Percentiles rank a stretch among this genome's conserved stretches.
These are phyloP conservation scores for Eimeria brunetti DNA, from an alignment of 169 alveolate species.

Conservation along the genomic window DNA sequence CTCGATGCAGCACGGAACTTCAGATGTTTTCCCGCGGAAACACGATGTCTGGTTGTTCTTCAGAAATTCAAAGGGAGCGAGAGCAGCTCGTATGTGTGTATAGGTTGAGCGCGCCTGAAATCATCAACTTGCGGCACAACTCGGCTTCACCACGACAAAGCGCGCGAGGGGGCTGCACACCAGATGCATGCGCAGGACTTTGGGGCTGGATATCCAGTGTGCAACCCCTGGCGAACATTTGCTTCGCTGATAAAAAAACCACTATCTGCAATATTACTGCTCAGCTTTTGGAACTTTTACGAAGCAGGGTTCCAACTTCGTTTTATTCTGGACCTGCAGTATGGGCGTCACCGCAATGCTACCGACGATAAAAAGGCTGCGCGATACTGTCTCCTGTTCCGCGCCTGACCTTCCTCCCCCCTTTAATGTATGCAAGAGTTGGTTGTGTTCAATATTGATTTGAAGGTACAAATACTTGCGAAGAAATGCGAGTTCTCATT, in stretches of 20 bases:
- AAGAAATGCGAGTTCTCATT: too few relatives aligned
- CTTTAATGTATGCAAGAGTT: too few relatives aligned
- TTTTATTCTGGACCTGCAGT: not conserved
- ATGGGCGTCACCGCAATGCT: not conserved
- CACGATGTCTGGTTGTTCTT: not conserved
- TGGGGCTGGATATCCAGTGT: not conserved
- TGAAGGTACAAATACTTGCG: too few relatives aligned
- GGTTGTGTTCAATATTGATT: too few relatives aligned
- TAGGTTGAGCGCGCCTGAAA: not conserved
- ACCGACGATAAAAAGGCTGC: not conserved
- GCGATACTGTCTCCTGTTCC: too few relatives aligned
- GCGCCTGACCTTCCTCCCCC: too few relatives aligned
- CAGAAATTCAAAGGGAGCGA: not conserved
- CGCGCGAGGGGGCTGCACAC: slow-evolving; percentile 43
- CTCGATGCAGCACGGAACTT: not conserved
- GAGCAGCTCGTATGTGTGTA: too few relatives aligned
- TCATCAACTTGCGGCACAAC: not conserved
- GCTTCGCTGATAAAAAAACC: not conserved
- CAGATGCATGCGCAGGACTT: slow-evolving; percentile 36
- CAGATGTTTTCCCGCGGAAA: not conserved
- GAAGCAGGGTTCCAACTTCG: too few relatives aligned
- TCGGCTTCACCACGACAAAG: not conserved
- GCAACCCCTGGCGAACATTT: not conserved
- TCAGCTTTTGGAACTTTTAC: not conserved
- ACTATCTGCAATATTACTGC: not conserved